Percentiles rank a stretch among this genome's conserved stretches.
These are phyloP conservation scores for Chiua virens DNA, from an alignment of 768 basidiomycete genomes.

Conservation along the genomic window DNA sequence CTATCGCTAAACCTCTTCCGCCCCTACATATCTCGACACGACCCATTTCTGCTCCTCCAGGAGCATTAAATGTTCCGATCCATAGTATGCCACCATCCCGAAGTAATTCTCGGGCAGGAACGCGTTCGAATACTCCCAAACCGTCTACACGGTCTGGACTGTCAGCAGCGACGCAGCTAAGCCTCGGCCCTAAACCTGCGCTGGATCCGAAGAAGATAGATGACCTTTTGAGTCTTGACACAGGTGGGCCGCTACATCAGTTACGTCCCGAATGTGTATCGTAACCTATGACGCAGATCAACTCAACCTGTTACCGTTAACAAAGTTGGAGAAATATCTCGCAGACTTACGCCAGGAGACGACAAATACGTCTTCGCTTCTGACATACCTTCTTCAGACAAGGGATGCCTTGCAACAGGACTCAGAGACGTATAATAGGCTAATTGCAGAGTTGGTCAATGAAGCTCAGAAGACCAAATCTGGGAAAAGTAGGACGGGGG, in stretches of 20 bases:
- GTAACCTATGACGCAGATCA: constrained; percentile 49
- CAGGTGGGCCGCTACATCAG: constrained; percentile 48
- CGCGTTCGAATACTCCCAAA: constrained; percentile 45
- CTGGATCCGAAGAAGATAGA: constrained; percentile 67
- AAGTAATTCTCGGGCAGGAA: constrained; percentile 54
- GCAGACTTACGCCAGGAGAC: constrained; percentile 71
- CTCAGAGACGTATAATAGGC: constrained; percentile 84
- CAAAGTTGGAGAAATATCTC: constrained; percentile 64
- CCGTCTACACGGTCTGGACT: constrained; percentile 34
- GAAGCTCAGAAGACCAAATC: constrained; percentile 86
- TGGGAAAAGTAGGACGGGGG: constrained; percentile 50
- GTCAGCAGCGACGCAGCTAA: constrained; percentile 37
- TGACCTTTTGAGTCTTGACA: constrained; percentile 61
- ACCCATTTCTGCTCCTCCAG: constrained; percentile 79
- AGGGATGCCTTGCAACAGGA: constrained; percentile 83
- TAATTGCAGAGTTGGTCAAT: constrained; percentile 90
- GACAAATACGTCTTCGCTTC: constrained; percentile 66
- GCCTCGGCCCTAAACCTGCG: constrained; percentile 76
- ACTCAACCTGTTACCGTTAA: constrained; percentile 68
- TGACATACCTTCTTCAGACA: constrained; percentile 81
- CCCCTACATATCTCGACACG: constrained; percentile 81
- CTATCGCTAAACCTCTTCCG: constrained; percentile 66
- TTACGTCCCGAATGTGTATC: constrained; percentile 2
- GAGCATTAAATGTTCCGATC: constrained; percentile 41
- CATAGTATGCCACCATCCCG: constrained; percentile 33